These are phyloP conservation scores for Apiospora pterosperma DNA, from an alignment of 2,329 filamentous ascomycete species.

Conservation along the genomic window DNA sequence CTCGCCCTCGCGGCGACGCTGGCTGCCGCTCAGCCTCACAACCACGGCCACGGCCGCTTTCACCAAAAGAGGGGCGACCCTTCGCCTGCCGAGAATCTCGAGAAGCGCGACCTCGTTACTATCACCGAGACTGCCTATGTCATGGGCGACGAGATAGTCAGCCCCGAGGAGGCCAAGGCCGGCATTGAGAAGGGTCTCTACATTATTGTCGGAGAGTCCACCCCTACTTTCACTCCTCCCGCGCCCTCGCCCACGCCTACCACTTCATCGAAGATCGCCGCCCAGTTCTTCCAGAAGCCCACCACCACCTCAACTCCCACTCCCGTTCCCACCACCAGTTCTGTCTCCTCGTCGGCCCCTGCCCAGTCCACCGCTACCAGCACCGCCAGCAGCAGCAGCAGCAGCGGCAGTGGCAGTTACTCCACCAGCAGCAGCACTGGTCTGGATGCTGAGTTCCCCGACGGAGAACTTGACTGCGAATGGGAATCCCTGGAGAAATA, in stretches of 20 bases:
- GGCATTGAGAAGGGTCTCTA: conserved; percentile 72
- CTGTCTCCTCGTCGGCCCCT: conserved; percentile 23
- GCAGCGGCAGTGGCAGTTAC: conserved; percentile 41
- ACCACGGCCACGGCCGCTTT: conserved; percentile 56
- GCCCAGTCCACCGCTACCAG: conserved; percentile 17
- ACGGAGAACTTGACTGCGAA: conserved; percentile 66
- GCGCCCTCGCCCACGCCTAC: conserved; percentile 27
- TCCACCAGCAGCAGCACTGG: conserved; percentile 41
- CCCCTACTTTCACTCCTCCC: conserved; percentile 46
- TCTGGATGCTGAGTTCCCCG: conserved; percentile 68
- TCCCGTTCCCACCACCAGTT: conserved; percentile 29
- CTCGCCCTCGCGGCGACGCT: conserved; percentile 51
- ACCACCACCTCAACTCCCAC: conserved; percentile 33
- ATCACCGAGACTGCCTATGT: conserved; percentile 69
- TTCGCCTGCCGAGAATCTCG: conserved; percentile 44
- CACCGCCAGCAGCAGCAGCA: conserved; percentile 17
- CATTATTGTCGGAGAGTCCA: conserved; percentile 59
- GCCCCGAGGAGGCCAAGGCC: conserved; percentile 61
- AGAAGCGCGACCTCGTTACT: conserved; percentile 47
- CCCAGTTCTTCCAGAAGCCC: conserved; percentile 26
- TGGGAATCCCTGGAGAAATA: conserved; percentile 72
- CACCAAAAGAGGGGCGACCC: conserved; percentile 54
- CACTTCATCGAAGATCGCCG: conserved; percentile 27
- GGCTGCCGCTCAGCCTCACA: conserved; percentile 55
- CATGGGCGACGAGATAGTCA: conserved; percentile 61